Conservation (phyloP, 805 yeast genomes). For the Candida insectorum region DNA sequence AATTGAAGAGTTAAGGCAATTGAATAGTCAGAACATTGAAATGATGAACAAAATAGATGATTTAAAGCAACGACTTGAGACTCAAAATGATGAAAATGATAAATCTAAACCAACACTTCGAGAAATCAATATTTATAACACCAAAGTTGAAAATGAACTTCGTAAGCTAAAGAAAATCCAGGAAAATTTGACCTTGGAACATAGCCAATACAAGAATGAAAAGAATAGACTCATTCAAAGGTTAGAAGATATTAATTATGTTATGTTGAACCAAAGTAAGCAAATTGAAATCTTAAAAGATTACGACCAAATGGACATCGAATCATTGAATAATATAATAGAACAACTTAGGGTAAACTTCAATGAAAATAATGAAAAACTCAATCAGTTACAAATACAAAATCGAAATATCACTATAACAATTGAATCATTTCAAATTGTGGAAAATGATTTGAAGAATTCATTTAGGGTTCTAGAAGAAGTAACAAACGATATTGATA, state of each 20-base stretch:
- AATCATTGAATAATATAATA: constrained; percentile 49
- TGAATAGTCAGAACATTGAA: constrained; percentile 17
- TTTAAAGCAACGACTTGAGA: constrained; percentile 29
- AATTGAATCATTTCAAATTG: constrained; percentile 52
- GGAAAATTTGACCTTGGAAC: constrained; percentile 59
- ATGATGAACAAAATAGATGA: constrained; percentile 28
- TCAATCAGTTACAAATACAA: constrained; percentile 34
- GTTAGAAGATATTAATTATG: constrained; percentile 57
- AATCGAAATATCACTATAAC: constrained; percentile 52
- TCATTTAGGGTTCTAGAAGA: constrained; percentile 52
- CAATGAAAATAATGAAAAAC: constrained; percentile 26
- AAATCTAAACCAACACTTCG: constrained; percentile 32
- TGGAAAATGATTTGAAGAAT: constrained; percentile 38
- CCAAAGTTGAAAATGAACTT: constrained; percentile 58
- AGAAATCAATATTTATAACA: constrained; percentile 44
- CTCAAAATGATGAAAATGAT: constrained; percentile 13
- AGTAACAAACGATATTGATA: constrained; percentile 38
- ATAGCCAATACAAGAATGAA: constrained; percentile 58
- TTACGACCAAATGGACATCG: constrained; percentile 61
- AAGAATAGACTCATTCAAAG: constrained; percentile 56
- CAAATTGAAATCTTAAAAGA: constrained; percentile 58
- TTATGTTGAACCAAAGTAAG: constrained; percentile 53
- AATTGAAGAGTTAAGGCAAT: constrained; percentile 36
- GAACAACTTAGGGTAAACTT: constrained; percentile 48
- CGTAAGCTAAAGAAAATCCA: constrained; percentile 59